Conservation (phyloP, 768 basidiomycete genomes). For the Boletellus sp. region DNA sequence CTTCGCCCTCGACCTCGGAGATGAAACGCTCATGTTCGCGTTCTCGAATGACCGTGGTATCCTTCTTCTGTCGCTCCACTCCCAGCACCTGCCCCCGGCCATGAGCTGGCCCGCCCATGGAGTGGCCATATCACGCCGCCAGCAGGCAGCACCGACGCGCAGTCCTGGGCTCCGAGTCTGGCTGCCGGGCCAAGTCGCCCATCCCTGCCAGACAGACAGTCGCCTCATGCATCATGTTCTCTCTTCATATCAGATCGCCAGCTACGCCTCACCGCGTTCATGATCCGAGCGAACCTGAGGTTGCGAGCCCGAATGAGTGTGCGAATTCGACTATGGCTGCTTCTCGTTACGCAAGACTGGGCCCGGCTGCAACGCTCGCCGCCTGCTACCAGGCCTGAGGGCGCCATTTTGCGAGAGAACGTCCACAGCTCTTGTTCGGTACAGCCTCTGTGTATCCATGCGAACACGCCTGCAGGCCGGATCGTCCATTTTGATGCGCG, state of each 20-base stretch:
- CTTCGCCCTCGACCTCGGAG: constrained; percentile 31
- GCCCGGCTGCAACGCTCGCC: constrained; percentile 8
- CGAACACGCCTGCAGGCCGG: constrained; percentile 25
- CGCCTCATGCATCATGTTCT: constrained; percentile 29
- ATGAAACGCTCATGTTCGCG: constrained; percentile 34
- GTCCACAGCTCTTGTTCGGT: constrained; percentile 6
- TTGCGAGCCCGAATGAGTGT: constrained; percentile 23
- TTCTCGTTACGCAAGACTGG: constrained; percentile 11
- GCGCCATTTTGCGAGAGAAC: constrained; percentile 8
- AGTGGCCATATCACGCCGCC: background rate
- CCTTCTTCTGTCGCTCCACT: constrained; percentile 27
- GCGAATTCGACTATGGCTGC: constrained; percentile 10
- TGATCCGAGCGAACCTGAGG: constrained; percentile 24
- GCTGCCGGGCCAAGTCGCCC: background rate
- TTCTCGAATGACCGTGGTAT: constrained; percentile 24
- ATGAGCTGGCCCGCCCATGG: constrained; percentile 14
- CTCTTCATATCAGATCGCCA: constrained; percentile 32
- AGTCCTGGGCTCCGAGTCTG: background rate
- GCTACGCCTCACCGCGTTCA: constrained; percentile 26
- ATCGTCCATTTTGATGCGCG: constrained; percentile 38
- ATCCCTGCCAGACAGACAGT: background rate
- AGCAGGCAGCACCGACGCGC: constrained; percentile 4
- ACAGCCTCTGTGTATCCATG: constrained; percentile 23
- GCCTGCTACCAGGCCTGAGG: constrained; percentile 4
- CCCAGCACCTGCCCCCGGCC: constrained; percentile 22